A percentile compares a stretch with the other conserved stretches of the same genome.
These are phyloP conservation scores for Leccinum broughii DNA, from an alignment of 768 basidiomycete species.

Conservation along the genomic window DNA sequence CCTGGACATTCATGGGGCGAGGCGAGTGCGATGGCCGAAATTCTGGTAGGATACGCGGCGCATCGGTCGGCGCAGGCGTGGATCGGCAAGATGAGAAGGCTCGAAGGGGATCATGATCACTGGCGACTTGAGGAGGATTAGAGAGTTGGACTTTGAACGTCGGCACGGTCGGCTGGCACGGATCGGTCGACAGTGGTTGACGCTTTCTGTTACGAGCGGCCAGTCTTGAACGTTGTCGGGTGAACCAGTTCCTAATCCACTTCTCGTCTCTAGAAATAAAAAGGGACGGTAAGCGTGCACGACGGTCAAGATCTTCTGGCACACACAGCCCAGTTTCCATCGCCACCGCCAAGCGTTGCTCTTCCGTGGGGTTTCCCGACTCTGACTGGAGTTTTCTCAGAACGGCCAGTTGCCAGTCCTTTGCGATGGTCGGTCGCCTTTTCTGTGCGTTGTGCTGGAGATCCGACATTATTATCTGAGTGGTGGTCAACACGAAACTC, in stretches of 20 bases:
- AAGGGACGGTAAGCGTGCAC: slow-evolving; percentile 8
- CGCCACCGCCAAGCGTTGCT: slow-evolving; percentile 22
- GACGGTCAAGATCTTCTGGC: slow-evolving; percentile 1
- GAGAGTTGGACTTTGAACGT: slow-evolving; percentile 18
- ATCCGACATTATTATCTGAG: not conserved
- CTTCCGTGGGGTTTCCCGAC: slow-evolving; percentile 24
- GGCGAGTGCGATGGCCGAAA: slow-evolving; percentile 3
- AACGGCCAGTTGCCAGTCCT: slow-evolving; percentile 31
- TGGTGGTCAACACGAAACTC: slow-evolving; percentile 10
- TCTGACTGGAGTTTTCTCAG: slow-evolving; percentile 27
- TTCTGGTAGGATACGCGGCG: not conserved
- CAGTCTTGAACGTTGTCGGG: slow-evolving; percentile 26
- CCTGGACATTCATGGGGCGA: not conserved
- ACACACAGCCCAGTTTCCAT: slow-evolving; percentile 35
- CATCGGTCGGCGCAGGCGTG: slow-evolving; percentile 4
- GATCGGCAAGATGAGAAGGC: slow-evolving; percentile 1
- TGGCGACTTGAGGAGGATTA: not conserved
- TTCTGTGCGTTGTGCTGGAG: not conserved
- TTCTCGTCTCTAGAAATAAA: slow-evolving; percentile 24
- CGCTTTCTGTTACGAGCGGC: slow-evolving; percentile 15
- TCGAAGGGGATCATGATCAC: not conserved
- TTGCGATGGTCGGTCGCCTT: slow-evolving; percentile 20
- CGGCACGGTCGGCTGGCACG: slow-evolving; percentile 1
- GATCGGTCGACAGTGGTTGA: not conserved
- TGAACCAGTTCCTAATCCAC: slow-evolving; percentile 34